Conservation (phyloP, 257 asterid species). For the Eustoma russellianum region DNA sequence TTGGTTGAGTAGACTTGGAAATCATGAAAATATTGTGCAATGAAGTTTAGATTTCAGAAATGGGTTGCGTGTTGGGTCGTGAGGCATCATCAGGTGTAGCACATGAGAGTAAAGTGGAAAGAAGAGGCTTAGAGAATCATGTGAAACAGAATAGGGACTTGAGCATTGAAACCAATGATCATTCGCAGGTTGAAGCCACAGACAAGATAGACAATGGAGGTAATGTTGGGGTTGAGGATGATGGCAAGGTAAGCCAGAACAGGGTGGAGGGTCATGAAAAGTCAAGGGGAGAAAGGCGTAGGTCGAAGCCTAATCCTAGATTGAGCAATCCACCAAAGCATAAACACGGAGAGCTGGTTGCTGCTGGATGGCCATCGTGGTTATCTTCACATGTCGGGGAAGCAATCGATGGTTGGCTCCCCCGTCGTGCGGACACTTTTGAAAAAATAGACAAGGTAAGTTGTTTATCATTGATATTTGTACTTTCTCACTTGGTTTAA, state of each 20-base stretch:
- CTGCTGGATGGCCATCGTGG: constrained; percentile 99
- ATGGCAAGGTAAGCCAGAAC: constrained; percentile 32
- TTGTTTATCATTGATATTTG: background rate
- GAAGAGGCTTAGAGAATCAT: constrained; percentile 16
- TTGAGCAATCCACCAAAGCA: constrained; percentile 72
- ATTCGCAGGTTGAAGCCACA: constrained; percentile 14
- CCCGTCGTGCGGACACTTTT: constrained; percentile 85
- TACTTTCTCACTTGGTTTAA: background rate
- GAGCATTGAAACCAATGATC: constrained; percentile 19
- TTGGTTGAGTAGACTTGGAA: constrained; percentile 8
- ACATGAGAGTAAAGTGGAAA: constrained; percentile 21
- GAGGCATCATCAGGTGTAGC: constrained; percentile 28
- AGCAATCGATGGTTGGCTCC: constrained; percentile 93
- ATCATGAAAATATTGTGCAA: constrained; percentile 23
- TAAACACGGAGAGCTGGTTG: constrained; percentile 87
- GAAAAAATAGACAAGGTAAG: constrained; percentile 87
- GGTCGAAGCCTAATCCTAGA: constrained; percentile 74
- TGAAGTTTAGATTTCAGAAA: constrained; percentile 26
- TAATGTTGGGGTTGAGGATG: constrained; percentile 17
- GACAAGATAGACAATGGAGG: constrained; percentile 13
- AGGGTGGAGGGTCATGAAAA: constrained; percentile 42
- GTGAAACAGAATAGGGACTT: constrained; percentile 20
- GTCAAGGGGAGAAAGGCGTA: constrained; percentile 60
- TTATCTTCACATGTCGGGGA: constrained; percentile 90
- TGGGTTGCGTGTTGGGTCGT: constrained; percentile 44